Conservation (phyloP, 768 basidiomycete species). For the Mycena rosella region DNA sequence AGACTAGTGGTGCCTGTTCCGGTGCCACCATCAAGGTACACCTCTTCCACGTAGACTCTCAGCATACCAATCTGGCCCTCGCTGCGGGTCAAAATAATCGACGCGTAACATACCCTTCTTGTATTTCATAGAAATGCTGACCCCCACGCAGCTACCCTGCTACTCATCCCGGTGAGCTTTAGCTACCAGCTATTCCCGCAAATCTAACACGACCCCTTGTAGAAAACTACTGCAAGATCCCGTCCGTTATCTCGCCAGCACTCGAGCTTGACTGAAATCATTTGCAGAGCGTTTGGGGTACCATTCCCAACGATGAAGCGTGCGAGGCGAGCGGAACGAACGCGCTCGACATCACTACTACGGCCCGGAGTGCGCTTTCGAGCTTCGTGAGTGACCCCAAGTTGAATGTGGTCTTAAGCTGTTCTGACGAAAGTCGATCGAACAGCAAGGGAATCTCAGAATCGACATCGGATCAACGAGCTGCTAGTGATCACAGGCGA, state of each 20-base stretch:
- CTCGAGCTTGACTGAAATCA: neutral
- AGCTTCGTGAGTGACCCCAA: slow-evolving; percentile 43
- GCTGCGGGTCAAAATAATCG: slow-evolving; percentile 46
- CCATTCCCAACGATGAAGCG: slow-evolving; percentile 44
- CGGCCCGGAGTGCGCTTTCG: slow-evolving; percentile 47
- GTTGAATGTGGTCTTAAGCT: too few relatives aligned
- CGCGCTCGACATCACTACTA: slow-evolving; percentile 50
- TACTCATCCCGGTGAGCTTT: slow-evolving; percentile 39
- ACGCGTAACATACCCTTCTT: slow-evolving; percentile 41
- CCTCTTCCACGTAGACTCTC: too few relatives aligned
- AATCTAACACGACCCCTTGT: slow-evolving; percentile 31
- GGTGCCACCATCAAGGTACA: slow-evolving; percentile 44
- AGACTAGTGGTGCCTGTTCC: slow-evolving; percentile 43
- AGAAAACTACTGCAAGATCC: slow-evolving; percentile 52
- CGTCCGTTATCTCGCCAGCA: slow-evolving; percentile 36
- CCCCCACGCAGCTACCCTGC: slow-evolving; percentile 43
- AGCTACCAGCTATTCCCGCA: too few relatives aligned
- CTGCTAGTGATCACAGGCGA: too few relatives aligned
- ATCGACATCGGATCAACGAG: slow-evolving; percentile 43
- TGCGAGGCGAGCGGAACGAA: slow-evolving; percentile 49
- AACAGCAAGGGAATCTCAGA: slow-evolving; percentile 44
- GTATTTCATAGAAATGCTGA: neutral
- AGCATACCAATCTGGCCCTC: neutral
- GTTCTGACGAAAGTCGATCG: neutral
- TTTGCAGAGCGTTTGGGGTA: slow-evolving; percentile 34